Evolutionary conservation across 2,329 filamentous ascomycete species (phyloP).

Genomic region (Clarireedia homoeocarpa): DNA sequence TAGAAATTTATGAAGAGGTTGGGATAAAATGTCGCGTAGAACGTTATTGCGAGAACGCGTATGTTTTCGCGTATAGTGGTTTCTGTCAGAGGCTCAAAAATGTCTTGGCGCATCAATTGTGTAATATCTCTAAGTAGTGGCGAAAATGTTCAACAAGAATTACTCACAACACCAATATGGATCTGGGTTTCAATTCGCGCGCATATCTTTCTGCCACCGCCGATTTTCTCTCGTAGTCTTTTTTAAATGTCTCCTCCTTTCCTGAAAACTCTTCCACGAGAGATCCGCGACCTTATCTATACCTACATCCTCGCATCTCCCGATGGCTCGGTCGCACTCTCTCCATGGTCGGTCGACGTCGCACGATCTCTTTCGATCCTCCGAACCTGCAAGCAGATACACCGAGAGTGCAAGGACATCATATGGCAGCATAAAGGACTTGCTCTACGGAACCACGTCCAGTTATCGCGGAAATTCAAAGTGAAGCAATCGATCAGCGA

Average conservation of each 20-base stretch:
- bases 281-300: slow-evolving; percentile 27
- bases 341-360: slow-evolving; percentile 23
- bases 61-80: slow-evolving; percentile 25
- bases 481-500: background rate
- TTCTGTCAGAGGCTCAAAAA: slow-evolving; percentile 8
- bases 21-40: slow-evolving; percentile 15
- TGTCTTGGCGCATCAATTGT: slow-evolving; percentile 4
- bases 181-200: too few relatives aligned
- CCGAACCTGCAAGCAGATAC: slow-evolving; percentile 26
- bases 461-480: background rate
- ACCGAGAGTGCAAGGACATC: slow-evolving; percentile 26
- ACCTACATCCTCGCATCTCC: slow-evolving; percentile 20
- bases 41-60: slow-evolving; percentile 11
- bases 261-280: slow-evolving; percentile 22
- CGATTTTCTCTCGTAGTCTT: too few relatives aligned
- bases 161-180: too few relatives aligned
- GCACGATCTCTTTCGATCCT: slow-evolving; percentile 22
- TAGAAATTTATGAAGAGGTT: slow-evolving; percentile 12
- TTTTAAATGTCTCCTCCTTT: slow-evolving; percentile 17
- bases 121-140: too few relatives aligned
- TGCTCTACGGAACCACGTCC: slow-evolving; percentile 8
- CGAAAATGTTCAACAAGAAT: too few relatives aligned
- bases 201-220: too few relatives aligned
- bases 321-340: slow-evolving; percentile 18
- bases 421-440: slow-evolving; percentile 24